phyloP scores from a whole-genome alignment of 441 rosid genomes.

The Rhodomyrtus psidioides region DNA sequence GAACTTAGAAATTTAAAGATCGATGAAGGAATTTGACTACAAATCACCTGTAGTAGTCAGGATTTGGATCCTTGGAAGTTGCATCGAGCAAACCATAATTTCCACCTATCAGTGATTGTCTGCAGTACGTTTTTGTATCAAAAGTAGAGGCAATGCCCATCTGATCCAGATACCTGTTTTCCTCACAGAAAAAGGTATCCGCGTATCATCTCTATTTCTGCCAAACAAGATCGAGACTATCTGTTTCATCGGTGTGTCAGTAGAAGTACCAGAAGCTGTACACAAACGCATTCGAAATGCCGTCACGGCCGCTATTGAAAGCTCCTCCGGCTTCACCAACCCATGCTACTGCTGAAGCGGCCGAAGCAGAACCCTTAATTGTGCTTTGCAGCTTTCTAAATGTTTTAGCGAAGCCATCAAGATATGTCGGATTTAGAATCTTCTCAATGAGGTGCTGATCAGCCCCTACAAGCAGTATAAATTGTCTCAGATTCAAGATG shows the following conservation, averaged over 20 bases:
- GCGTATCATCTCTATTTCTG: not conserved
- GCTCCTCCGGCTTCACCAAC: slow-evolving; percentile 99
- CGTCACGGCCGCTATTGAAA: slow-evolving; percentile 79
- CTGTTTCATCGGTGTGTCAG: not conserved
- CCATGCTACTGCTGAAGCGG: slow-evolving; percentile 62
- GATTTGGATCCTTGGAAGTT: slow-evolving; percentile 69
- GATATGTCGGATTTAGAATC: slow-evolving; percentile 60
- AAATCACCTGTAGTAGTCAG: slow-evolving; percentile 81
- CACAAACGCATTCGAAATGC: slow-evolving; percentile 78
- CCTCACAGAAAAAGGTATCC: not conserved
- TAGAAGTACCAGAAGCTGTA: slow-evolving; percentile 77
- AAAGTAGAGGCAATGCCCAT: slow-evolving; percentile 74
- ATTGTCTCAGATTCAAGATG: not conserved
- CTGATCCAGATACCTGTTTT: slow-evolving; percentile 87
- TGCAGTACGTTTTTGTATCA: slow-evolving; percentile 81
- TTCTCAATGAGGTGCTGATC: slow-evolving; percentile 68
- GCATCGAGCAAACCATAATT: slow-evolving; percentile 87
- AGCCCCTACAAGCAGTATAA: slow-evolving; percentile 29
- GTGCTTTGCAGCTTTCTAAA: slow-evolving; percentile 41
- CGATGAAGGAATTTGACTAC: not conserved
- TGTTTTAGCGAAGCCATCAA: slow-evolving; percentile 52
- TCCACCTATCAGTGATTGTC: slow-evolving; percentile 86
- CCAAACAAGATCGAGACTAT: not conserved
- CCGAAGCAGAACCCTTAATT: slow-evolving; percentile 31
- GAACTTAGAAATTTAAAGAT: not conserved